Evolutionary conservation across 345 rosid species (phyloP).

Genomic region (Gynandropsis gynandra): DNA sequence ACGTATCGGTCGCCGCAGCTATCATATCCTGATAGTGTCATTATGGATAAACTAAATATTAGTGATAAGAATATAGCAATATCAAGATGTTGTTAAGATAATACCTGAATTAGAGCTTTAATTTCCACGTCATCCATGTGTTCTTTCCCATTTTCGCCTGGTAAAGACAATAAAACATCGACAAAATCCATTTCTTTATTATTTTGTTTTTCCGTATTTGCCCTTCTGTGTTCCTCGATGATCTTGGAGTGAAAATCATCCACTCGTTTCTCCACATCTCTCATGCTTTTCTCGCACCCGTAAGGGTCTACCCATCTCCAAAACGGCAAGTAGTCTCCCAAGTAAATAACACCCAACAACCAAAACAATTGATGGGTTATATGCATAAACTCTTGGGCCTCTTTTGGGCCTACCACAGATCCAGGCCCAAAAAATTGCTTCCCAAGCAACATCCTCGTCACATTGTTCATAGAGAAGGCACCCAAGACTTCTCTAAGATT

Average conservation of each 20-base stretch:
- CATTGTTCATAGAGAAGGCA: constrained; percentile 87
- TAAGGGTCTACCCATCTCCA: constrained; percentile 90
- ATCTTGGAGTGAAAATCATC: constrained; percentile 73
- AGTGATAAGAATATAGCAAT: neutral
- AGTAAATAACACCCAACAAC: constrained; percentile 69
- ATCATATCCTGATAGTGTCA: constrained; percentile 64
- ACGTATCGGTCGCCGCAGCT: constrained; percentile 93
- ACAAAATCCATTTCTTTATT: constrained; percentile 62
- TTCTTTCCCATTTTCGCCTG: constrained; percentile 59
- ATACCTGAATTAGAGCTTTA: constrained; percentile 84
- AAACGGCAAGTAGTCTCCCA: constrained; percentile 82
- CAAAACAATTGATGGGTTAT: constrained; percentile 63
- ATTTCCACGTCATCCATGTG: constrained; percentile 74
- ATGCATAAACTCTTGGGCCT: constrained; percentile 85
- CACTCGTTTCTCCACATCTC: constrained; percentile 80
- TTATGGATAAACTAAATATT: neutral
- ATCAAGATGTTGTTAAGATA: neutral
- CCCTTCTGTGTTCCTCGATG: constrained; percentile 56
- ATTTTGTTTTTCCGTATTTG: constrained; percentile 16
- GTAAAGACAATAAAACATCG: constrained; percentile 70
- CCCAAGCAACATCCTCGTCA: constrained; percentile 78
- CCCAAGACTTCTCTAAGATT: constrained; percentile 72
- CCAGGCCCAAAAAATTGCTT: constrained; percentile 72
- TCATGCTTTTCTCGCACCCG: constrained; percentile 76
- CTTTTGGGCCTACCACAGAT: constrained; percentile 44